A percentile compares a stretch with the other conserved stretches of the same genome.
Conservation (phyloP, 2,329 filamentous ascomycete species). For the Microascus cirrosus region DNA sequence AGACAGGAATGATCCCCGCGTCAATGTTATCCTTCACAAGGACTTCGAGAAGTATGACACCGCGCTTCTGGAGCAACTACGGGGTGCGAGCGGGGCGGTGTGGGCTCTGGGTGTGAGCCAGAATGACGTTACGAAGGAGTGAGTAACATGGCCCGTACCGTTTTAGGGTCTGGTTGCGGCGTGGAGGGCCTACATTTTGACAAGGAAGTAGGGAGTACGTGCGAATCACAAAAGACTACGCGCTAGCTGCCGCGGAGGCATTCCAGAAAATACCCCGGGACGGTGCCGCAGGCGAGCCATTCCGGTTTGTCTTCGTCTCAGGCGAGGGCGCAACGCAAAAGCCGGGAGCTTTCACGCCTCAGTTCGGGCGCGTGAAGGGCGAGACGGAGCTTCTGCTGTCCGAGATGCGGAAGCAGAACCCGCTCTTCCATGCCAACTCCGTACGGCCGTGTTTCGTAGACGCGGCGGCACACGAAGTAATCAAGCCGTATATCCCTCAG, state of each 20-base stretch:
- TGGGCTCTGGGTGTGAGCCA: conserved; percentile 63
- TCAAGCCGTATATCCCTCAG: background rate
- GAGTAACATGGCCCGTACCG: conserved; percentile 11
- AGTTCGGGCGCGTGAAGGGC: conserved; percentile 57
- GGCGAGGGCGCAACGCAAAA: conserved; percentile 49
- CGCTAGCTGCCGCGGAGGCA: conserved; percentile 50
- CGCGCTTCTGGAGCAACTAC: conserved; percentile 44
- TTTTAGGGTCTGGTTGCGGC: no score
- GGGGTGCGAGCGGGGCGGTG: conserved; percentile 55
- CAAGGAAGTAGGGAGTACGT: conserved; percentile 42
- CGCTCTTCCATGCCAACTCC: conserved; percentile 40
- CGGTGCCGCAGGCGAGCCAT: conserved; percentile 27
- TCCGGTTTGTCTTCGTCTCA: conserved; percentile 64
- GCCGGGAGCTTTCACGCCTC: conserved; percentile 43
- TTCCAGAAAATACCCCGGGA: conserved; percentile 35
- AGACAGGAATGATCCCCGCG: conserved; percentile 41
- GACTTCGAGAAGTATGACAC: conserved; percentile 53
- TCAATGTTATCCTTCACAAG: conserved; percentile 55
- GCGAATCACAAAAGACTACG: conserved; percentile 56
- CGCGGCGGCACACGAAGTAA: conserved; percentile 10
- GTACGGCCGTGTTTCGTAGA: conserved; percentile 53
- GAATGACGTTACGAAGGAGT: conserved; percentile 47
- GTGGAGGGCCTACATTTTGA: background rate
- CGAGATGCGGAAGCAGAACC: conserved; percentile 30
- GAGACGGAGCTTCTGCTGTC: conserved; percentile 50